Conservation (phyloP, 371 early-diverging fungal species). For the Catenaria anguillulae region DNA sequence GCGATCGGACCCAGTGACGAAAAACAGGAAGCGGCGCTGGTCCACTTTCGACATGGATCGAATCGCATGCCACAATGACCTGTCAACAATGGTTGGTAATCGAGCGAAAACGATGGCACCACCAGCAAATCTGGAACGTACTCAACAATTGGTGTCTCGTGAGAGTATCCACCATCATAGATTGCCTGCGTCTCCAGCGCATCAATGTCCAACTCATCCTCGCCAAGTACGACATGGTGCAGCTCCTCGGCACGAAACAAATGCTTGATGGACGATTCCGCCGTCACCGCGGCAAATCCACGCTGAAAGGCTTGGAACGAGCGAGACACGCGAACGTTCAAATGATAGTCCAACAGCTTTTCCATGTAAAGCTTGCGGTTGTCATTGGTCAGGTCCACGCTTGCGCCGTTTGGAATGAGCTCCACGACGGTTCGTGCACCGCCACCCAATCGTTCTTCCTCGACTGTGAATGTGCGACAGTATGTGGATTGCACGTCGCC, state of each 20-base stretch:
- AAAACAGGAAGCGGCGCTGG: slow-evolving; percentile 82
- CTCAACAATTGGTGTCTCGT: slow-evolving; percentile 45
- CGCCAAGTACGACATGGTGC: slow-evolving; percentile 88
- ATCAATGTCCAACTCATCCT: slow-evolving; percentile 69
- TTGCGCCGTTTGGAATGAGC: not conserved
- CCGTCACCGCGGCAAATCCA: not conserved
- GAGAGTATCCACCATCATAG: slow-evolving; percentile 60
- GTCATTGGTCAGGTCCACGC: not conserved
- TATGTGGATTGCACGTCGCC: slow-evolving; percentile 40
- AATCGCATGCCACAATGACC: slow-evolving; percentile 88
- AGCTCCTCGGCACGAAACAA: slow-evolving; percentile 88
- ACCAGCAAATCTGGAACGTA: slow-evolving; percentile 10
- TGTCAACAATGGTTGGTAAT: slow-evolving; percentile 4
- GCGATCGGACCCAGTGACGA: slow-evolving; percentile 95
- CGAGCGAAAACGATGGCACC: slow-evolving; percentile 18
- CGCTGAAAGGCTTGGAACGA: not conserved
- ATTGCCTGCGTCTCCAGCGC: slow-evolving; percentile 67
- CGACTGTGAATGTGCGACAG: slow-evolving; percentile 52
- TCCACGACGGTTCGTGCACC: not conserved
- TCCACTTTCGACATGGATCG: slow-evolving; percentile 61
- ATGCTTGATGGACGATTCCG: slow-evolving; percentile 21
- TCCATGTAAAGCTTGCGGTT: slow-evolving; percentile 1
- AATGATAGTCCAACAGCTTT: not conserved
- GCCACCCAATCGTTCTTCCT: slow-evolving; percentile 45
- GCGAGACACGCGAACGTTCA: not conserved